Conservation (phyloP, 2,329 filamentous ascomycete species). For the Calonectria pseudoturangicola region DNA sequence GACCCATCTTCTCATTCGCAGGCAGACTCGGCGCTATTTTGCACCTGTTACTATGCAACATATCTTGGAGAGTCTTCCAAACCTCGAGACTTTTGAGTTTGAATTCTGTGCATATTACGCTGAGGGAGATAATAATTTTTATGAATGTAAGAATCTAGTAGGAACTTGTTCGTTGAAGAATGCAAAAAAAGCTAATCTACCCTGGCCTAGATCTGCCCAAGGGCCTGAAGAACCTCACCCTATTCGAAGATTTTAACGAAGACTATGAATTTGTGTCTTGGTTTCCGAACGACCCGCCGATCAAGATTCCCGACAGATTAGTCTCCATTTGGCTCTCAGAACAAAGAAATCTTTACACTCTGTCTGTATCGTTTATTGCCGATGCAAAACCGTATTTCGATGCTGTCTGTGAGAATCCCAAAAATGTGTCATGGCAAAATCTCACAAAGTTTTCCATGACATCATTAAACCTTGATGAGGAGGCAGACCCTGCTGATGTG, state of each 20-base stretch:
- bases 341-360: not conserved
- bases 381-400: conserved; percentile 1
- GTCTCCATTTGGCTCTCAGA: not conserved
- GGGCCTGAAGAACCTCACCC: not conserved
- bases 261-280: not conserved
- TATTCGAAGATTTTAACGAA: conserved; percentile 8
- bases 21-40: not conserved
- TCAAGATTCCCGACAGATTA: not conserved
- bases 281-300: too few relatives aligned
- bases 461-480: not conserved
- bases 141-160: not conserved
- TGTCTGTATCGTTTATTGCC: not conserved
- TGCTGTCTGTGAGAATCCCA: not conserved
- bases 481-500: not conserved
- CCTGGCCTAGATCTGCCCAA: not conserved
- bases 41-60: not conserved
- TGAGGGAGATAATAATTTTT: too few relatives aligned
- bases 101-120: not conserved
- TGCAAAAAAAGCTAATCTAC: not conserved
- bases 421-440: not conserved
- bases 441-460: not conserved
- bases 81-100: not conserved
- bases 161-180: too few relatives aligned
- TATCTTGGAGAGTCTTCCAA: not conserved
- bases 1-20: conserved; percentile 1